Percentiles rank a stretch among this genome's conserved stretches.
Evolutionary conservation across 2,329 filamentous ascomycete genomes (phyloP).

Genomic region (Colletotrichum sidae): DNA sequence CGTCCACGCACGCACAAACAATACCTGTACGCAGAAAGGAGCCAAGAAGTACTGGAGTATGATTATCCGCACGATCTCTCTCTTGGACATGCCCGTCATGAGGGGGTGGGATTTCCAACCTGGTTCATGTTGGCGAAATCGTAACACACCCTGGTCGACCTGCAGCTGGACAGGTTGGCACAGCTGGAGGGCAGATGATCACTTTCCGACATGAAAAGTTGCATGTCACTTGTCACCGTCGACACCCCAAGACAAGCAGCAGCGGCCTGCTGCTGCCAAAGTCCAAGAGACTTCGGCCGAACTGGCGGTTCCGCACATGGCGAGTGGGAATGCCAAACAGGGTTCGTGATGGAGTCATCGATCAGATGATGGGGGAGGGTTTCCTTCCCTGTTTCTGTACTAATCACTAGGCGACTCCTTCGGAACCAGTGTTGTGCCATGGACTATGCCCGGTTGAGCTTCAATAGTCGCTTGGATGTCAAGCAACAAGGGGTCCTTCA

Average conservation of each 20-base stretch:
- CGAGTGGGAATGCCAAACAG: conserved; percentile 13
- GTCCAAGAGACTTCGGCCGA: conserved; percentile 13
- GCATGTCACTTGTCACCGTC: conserved; percentile 7
- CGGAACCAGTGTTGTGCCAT: conserved; percentile 20
- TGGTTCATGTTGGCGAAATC: conserved; percentile 9
- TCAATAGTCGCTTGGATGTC: conserved; percentile 18
- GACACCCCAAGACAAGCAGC: conserved; percentile 2
- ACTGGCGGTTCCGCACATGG: conserved; percentile 5
- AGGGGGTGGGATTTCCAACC: conserved; percentile 17
- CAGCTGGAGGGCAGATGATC: conserved; percentile 15
- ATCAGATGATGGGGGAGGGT: conserved; percentile 28
- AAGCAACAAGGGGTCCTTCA: conserved; percentile 16
- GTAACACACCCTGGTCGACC: conserved; percentile 2
- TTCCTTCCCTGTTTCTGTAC: conserved; percentile 5
- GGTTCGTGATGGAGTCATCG: conserved; percentile 32
- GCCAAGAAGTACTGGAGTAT: conserved; percentile 22
- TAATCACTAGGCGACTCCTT: conserved; percentile 6
- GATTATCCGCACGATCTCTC: conserved; percentile 15
- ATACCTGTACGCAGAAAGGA: too few species aligned
- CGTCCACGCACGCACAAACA: too few species aligned
- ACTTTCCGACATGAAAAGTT: background rate
- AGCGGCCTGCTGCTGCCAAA: too few species aligned
- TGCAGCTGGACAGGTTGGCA: conserved; percentile 25
- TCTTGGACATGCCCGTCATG: conserved; percentile 14
- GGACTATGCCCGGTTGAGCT: conserved; percentile 10